Evolutionary conservation across 164 flowering plant species (phyloP).

Genomic region (Umbilicus rupestris): DNA sequence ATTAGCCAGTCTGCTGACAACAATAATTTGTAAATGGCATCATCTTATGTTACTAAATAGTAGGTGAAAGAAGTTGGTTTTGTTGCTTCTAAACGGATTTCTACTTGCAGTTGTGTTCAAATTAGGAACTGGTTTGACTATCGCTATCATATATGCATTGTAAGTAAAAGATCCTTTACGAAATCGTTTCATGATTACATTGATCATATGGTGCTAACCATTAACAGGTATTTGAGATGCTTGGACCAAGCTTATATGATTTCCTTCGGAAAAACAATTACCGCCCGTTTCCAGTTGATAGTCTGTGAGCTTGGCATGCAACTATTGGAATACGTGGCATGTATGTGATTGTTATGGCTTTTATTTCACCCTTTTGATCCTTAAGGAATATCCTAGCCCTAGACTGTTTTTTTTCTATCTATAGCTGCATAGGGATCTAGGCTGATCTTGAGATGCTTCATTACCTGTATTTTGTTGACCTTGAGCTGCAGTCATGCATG

Average conservation of each 20-base stretch:
- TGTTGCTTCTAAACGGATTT: constrained; percentile 15
- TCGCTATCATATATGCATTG: constrained; percentile 32
- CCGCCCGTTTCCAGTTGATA: constrained; percentile 45
- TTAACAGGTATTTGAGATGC: constrained; percentile 61
- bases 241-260: constrained; percentile 56
- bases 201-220: too few relatives aligned
- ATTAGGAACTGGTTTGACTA: constrained; percentile 34
- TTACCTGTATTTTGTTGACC: not conserved
- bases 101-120: constrained; percentile 31
- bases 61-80: too few relatives aligned
- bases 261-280: constrained; percentile 50
- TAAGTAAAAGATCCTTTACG: constrained; percentile 22
- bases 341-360: constrained; percentile 24
- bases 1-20: constrained; percentile 8
- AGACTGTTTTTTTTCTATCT: not conserved
- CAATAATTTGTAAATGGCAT: too few relatives aligned
- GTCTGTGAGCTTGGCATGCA: constrained; percentile 54
- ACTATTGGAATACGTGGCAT: constrained; percentile 52
- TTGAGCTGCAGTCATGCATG: constrained; percentile 36
- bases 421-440: not conserved
- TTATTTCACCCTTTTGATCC: not conserved
- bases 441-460: not conserved
- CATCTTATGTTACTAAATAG: not conserved
- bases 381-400: not conserved
- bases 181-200: too few relatives aligned